Conservation (phyloP, 768 basidiomycete genomes). For the Lactifluus piperatus region DNA sequence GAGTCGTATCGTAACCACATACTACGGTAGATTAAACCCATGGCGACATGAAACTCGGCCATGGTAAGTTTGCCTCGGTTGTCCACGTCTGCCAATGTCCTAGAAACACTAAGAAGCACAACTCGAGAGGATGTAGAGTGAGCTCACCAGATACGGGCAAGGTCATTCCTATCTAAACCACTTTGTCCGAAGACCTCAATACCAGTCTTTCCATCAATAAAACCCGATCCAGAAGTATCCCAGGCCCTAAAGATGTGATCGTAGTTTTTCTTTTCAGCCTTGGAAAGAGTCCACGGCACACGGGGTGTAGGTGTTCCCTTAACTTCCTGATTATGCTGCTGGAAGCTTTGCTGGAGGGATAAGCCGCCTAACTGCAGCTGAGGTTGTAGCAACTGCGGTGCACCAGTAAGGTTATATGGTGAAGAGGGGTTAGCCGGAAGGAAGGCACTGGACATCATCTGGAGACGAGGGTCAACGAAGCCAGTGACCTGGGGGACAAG, state of each 20-base stretch:
- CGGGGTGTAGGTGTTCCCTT: slow-evolving; percentile 56
- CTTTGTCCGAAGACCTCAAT: slow-evolving; percentile 92
- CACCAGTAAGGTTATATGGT: slow-evolving; percentile 49
- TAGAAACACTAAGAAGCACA: slow-evolving; percentile 26
- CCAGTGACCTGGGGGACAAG: slow-evolving; percentile 73
- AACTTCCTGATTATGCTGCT: slow-evolving; percentile 74
- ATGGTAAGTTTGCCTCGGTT: slow-evolving; percentile 94
- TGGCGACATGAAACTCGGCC: slow-evolving; percentile 96
- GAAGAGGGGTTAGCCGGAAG: slow-evolving; percentile 68
- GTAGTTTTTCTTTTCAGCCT: slow-evolving; percentile 92
- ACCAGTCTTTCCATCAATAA: slow-evolving; percentile 78
- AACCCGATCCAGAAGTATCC: slow-evolving; percentile 75
- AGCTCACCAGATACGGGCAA: slow-evolving; percentile 87
- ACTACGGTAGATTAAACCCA: slow-evolving; percentile 97
- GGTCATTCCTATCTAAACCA: slow-evolving; percentile 79
- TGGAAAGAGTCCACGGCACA: slow-evolving; percentile 80
- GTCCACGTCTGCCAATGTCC: slow-evolving; percentile 87
- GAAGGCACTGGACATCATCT: slow-evolving; percentile 87
- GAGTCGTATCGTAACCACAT: slow-evolving; percentile 28
- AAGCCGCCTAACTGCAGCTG: slow-evolving; percentile 32
- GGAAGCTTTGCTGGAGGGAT: slow-evolving; percentile 75
- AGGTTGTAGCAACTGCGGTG: slow-evolving; percentile 63
- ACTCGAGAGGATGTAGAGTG: background rate
- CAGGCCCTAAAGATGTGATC: slow-evolving; percentile 96
- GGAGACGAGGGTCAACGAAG: slow-evolving; percentile 71